A percentile compares a stretch with the other conserved stretches of the same genome.
These are phyloP conservation scores for Porphyrellus sp. DNA, from an alignment of 1,284 basidiomycete species.

Conservation along the genomic window DNA sequence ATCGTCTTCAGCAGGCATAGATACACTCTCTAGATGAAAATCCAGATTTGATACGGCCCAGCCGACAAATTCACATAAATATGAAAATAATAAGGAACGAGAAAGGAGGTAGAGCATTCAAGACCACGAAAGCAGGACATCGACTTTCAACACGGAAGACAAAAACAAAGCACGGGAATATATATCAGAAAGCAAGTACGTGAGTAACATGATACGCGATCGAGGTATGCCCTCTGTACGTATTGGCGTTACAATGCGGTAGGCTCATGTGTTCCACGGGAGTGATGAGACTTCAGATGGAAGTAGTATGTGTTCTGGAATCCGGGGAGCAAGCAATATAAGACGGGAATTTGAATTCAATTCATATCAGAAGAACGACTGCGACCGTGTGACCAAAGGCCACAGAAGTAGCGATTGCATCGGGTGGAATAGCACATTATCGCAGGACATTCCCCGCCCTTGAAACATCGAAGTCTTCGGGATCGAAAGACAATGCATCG, in stretches of 20 bases:
- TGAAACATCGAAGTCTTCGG: constrained; percentile 45
- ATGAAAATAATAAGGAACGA: neutral
- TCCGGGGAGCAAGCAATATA: neutral
- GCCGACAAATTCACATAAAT: constrained; percentile 11
- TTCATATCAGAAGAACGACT: constrained; percentile 4
- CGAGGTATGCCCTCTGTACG: constrained; percentile 7
- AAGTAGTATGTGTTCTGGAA: constrained; percentile 1
- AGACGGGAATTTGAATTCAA: constrained; percentile 1
- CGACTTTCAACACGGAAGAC: constrained; percentile 11
- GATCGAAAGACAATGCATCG: constrained; percentile 62
- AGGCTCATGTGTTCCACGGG: constrained; percentile 3
- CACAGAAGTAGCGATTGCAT: neutral
- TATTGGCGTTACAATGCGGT: constrained; percentile 1
- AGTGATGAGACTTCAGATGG: neutral
- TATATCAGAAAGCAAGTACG: constrained; percentile 13
- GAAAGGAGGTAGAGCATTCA: constrained; percentile 1
- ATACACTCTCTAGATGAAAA: constrained; percentile 1
- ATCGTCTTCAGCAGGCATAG: neutral
- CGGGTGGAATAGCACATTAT: constrained; percentile 13
- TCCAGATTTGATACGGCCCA: constrained; percentile 12
- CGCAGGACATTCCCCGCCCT: constrained; percentile 15
- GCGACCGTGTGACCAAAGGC: neutral
- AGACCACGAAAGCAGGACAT: neutral
- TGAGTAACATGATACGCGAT: constrained; percentile 11
- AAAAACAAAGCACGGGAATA: constrained; percentile 12